Evolutionary conservation across 306 rosid species (phyloP).

Genomic region (Vigna trinervia): DNA sequence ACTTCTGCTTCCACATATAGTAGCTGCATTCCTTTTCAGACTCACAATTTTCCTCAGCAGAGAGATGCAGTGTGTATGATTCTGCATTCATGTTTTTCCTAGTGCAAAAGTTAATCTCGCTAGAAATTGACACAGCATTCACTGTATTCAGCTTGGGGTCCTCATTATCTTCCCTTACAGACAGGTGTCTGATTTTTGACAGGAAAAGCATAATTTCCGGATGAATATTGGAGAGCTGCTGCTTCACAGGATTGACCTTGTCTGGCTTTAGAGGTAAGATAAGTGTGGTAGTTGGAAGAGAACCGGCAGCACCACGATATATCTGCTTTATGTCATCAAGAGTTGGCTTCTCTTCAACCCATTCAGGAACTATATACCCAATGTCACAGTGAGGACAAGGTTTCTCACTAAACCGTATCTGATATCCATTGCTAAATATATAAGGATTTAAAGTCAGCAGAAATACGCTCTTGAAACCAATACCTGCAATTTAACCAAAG

Average conservation of each 20-base stretch:
- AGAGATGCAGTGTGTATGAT: conserved; percentile 69
- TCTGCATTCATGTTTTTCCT: conserved; percentile 74
- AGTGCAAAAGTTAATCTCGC: conserved; percentile 51
- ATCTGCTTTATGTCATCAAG: conserved; percentile 53
- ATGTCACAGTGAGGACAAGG: conserved; percentile 76
- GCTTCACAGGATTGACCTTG: conserved; percentile 65
- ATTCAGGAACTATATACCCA: conserved; percentile 88
- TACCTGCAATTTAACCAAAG: conserved; percentile 62
- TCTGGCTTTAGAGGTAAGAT: conserved; percentile 75
- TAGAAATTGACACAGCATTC: conserved; percentile 58
- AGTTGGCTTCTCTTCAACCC: conserved; percentile 75
- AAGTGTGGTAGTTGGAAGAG: conserved; percentile 67
- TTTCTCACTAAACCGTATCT: conserved; percentile 68
- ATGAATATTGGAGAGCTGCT: conserved; percentile 72
- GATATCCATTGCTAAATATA: conserved; percentile 84
- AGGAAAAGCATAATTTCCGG: conserved; percentile 77
- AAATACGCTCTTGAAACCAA: conserved; percentile 92
- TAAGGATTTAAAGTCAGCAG: conserved; percentile 69
- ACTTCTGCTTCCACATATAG: conserved; percentile 77
- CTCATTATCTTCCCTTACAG: conserved; percentile 61
- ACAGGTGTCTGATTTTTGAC: conserved; percentile 67
- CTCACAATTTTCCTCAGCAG: conserved; percentile 47
- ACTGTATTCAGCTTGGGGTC: conserved; percentile 54
- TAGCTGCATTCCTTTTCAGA: conserved; percentile 53
- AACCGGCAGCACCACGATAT: conserved; percentile 48